Conservation (phyloP, 768 basidiomycete species). For the Lactarius indigo region DNA sequence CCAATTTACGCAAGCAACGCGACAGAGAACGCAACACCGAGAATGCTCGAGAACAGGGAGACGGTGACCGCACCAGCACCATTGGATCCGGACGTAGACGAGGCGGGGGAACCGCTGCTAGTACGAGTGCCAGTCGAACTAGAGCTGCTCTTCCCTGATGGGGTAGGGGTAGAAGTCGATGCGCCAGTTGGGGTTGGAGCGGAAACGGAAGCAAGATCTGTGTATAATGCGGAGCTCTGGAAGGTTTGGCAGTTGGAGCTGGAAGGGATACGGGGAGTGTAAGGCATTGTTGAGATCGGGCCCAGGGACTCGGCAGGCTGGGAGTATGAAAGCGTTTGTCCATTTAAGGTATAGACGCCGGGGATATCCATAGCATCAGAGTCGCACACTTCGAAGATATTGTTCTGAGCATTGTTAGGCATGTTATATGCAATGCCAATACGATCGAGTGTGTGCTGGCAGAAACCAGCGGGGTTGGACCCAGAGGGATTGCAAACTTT, state of each 20-base stretch:
- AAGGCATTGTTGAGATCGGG: conserved; percentile 43
- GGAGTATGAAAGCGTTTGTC: conserved; percentile 41
- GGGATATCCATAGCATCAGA: conserved; percentile 62
- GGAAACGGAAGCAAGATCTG: conserved; percentile 15
- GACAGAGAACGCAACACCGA: conserved; percentile 20
- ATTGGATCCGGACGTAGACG: conserved; percentile 9
- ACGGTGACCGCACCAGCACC: conserved; percentile 17
- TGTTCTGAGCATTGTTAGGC: conserved; percentile 57
- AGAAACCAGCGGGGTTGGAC: conserved; percentile 48
- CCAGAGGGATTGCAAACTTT: conserved; percentile 65
- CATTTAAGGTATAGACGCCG: conserved; percentile 45
- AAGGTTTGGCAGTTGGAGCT: conserved; percentile 44
- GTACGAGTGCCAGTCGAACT: neutral
- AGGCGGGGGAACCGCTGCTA: neutral
- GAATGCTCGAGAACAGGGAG: conserved; percentile 15
- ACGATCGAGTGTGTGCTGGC: conserved; percentile 72
- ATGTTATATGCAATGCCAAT: conserved; percentile 74
- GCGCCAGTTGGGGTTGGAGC: neutral
- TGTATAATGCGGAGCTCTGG: conserved; percentile 37
- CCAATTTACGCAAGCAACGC: conserved; percentile 15
- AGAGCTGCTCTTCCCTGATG: neutral
- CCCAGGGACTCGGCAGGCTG: conserved; percentile 49
- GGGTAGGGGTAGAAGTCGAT: neutral
- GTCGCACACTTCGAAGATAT: conserved; percentile 60
- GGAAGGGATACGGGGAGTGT: conserved; percentile 38